Evolutionary conservation across 352 stramenopile genomes (phyloP).

Genomic region (Peronospora destructor): DNA sequence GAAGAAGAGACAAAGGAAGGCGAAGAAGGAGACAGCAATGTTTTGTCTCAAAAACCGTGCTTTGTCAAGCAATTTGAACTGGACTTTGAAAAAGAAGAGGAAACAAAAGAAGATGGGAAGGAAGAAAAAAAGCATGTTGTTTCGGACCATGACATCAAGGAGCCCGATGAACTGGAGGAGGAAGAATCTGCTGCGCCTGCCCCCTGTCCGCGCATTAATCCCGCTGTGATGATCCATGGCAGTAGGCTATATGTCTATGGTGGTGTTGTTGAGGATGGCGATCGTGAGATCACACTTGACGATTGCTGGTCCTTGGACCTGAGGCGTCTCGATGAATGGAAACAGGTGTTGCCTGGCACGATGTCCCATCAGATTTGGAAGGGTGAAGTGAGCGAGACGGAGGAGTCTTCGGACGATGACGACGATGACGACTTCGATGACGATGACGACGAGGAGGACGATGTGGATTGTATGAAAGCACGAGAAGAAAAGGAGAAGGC

Average conservation of each 20-base stretch:
- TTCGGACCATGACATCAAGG: slow-evolving; percentile 9
- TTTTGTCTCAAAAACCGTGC: not conserved
- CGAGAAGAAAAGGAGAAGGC: slow-evolving; percentile 26
- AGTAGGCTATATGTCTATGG: slow-evolving; percentile 92
- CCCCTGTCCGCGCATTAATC: slow-evolving; percentile 84
- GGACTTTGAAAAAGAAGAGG: slow-evolving; percentile 26
- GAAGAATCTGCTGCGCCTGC: slow-evolving; percentile 24
- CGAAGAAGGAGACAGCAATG: slow-evolving; percentile 22
- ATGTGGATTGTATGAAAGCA: slow-evolving; percentile 9
- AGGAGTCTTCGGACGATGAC: slow-evolving; percentile 77
- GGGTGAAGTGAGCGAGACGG: slow-evolving; percentile 76
- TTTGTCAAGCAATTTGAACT: slow-evolving; percentile 11
- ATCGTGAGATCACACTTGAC: slow-evolving; percentile 93
- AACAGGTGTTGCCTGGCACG: slow-evolving; percentile 85
- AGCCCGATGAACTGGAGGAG: slow-evolving; percentile 20
- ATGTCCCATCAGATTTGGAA: slow-evolving; percentile 92
- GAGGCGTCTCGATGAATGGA: slow-evolving; percentile 90
- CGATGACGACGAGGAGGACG: slow-evolving; percentile 33
- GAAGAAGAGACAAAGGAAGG: slow-evolving; percentile 58
- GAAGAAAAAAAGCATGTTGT: slow-evolving; percentile 35
- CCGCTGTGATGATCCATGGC: slow-evolving; percentile 76
- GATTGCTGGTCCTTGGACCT: slow-evolving; percentile 93
- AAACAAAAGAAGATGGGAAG: slow-evolving; percentile 33
- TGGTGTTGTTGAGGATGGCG: slow-evolving; percentile 89
- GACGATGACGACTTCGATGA: slow-evolving; percentile 68